Base-by-base conservation (phyloP, 106 monocot species). In the Ottelia alismoides region DNA sequence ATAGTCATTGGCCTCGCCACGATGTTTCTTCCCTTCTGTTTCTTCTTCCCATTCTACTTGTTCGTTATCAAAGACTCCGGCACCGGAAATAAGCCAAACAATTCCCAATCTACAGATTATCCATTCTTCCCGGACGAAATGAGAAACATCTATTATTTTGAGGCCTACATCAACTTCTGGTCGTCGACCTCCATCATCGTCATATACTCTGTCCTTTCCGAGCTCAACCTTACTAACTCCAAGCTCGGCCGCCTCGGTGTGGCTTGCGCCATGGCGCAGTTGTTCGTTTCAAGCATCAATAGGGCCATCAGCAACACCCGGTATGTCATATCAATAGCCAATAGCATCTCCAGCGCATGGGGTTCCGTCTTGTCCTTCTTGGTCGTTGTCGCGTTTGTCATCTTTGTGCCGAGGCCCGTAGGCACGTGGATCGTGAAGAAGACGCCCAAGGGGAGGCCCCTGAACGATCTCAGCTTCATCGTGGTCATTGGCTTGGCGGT, bases 161-260 rank as follows among this genome's bases (percentile, higher is more conserved):
- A n/a, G n/a, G n/a, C n/a, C n/a, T n/a, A n/a, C n/a, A n/a, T n/a
- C n/a, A n/a, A n/a, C 47, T 6, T 43, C 0, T 63, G 63, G 63
- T 51, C 52, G 11, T 12, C 47, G 52, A 47, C 52, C 0, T 52
- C 63, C 52, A 31, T 40, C 40, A 1, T 52, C 31, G 52, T 51
- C 9, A 32, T 51, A 11, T 47, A 32, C 21, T 35, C 5, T 35
- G 25, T 63, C 16, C n/a, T 63, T 2, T 27, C 25, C 40, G 63
- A 63, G 52, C 5, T 26, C 31, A 63, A 63, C 52, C 40, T 63
- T 4, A 51, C 52, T 47, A 63, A 63, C 24, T 35, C 63, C 31
- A 51, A 44, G 31, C 18, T 63, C 40, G 63, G 63, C 11, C 51
- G 63, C 11, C 23, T 63, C 27, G 32, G 52, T 9, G 19, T 63